These are phyloP conservation scores for Wickerhamia fluorescens DNA, from an alignment of 805 yeast genomes.

Conservation along the genomic window DNA sequence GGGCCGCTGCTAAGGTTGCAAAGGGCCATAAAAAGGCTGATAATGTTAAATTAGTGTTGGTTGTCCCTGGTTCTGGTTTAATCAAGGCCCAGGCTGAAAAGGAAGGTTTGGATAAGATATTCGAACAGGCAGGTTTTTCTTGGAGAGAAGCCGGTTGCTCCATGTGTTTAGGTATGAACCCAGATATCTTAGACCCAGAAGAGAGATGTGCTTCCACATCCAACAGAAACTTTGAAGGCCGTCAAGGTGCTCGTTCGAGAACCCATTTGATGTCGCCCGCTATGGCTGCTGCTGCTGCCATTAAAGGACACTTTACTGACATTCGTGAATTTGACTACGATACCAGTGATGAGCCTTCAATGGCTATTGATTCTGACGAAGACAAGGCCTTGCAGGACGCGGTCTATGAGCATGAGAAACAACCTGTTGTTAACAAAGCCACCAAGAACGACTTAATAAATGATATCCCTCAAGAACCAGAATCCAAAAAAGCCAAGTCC, in stretches of 20 bases:
- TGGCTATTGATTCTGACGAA: conserved; percentile 40
- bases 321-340: conserved; percentile 73
- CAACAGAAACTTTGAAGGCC: conserved; percentile 97
- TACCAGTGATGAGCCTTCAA: conserved; percentile 52
- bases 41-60: conserved; percentile 73
- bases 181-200: conserved; percentile 88
- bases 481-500: conserved; percentile 10
- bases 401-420: conserved; percentile 65
- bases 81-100: conserved; percentile 89
- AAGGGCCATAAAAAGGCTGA: conserved; percentile 84
- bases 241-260: conserved; percentile 95
- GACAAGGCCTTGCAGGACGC: conserved; percentile 60
- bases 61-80: conserved; percentile 97
- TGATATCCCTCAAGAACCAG: conserved; percentile 52
- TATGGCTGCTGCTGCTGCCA: conserved; percentile 99
- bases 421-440: conserved; percentile 44
- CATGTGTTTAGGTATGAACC: conserved; percentile 99
- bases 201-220: conserved; percentile 99
- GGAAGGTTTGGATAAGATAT: conserved; percentile 90
- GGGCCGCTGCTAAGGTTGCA: conserved; percentile 91
- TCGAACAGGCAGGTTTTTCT: conserved; percentile 87
- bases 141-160: conserved; percentile 99
- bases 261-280: conserved; percentile 98
- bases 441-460: conserved; percentile 50
- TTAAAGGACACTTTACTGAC: conserved; percentile 84